phyloP scores from a whole-genome alignment of 2,329 filamentous ascomycete genomes.

The Xylaria arbuscula region DNA sequence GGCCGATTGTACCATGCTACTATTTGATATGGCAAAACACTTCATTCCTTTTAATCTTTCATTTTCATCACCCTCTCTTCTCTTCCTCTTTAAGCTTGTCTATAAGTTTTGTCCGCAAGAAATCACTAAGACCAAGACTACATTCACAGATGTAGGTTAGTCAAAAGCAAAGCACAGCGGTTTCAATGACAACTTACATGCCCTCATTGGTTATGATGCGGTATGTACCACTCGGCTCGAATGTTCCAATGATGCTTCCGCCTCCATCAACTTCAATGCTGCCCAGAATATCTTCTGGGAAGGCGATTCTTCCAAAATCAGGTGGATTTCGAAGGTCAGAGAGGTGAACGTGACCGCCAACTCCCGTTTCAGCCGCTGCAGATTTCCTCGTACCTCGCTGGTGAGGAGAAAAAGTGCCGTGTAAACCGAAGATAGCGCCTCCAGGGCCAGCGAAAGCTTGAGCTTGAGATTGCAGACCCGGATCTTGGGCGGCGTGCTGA shows the following conservation, averaged over 20 bases:
- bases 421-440: constrained; percentile 63
- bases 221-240: constrained; percentile 71
- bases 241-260: constrained; percentile 68
- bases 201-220: constrained; percentile 73
- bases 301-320: constrained; percentile 75
- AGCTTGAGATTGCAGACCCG: constrained; percentile 66
- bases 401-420: constrained; percentile 62
- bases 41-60: not conserved
- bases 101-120: constrained; percentile 64
- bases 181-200: constrained; percentile 63
- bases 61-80: constrained; percentile 43
- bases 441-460: constrained; percentile 69
- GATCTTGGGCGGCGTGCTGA: constrained; percentile 67
- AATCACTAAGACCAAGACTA: constrained; percentile 66
- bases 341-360: constrained; percentile 73
- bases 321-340: constrained; percentile 72
- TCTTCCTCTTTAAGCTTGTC: constrained; percentile 65
- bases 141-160: constrained; percentile 28
- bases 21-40: too few relatives aligned
- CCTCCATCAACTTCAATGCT: constrained; percentile 71
- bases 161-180: constrained; percentile 10
- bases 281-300: constrained; percentile 76
- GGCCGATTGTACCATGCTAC: too few relatives aligned
- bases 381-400: constrained; percentile 51
- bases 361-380: constrained; percentile 60